A percentile compares a stretch with the other conserved stretches of the same genome.
Conservation (phyloP, 495 filamentous ascomycete species). For the Xylaria venustula region DNA sequence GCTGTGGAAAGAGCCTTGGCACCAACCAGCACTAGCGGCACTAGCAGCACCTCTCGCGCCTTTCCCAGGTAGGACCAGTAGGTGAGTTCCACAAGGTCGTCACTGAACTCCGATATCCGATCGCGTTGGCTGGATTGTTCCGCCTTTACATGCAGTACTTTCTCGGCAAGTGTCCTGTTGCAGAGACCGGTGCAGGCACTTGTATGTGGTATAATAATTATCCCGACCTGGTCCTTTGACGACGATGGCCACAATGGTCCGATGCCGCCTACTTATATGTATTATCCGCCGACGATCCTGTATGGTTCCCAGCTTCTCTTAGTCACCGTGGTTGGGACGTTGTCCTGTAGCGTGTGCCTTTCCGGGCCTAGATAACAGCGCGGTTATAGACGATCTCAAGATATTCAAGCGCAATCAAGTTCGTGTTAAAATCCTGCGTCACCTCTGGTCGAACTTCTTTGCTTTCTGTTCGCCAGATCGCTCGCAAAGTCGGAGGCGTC, state of each 20-base stretch:
- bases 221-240: background rate
- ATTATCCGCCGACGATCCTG: background rate
- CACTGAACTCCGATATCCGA: slow-evolving; percentile 1
- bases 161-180: too few relatives aligned
- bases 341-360: background rate
- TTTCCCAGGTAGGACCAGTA: too few relatives aligned
- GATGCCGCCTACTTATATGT: background rate
- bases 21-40: too few relatives aligned
- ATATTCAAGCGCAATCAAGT: background rate
- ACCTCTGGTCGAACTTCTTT: background rate
- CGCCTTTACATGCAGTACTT: background rate
- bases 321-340: too few relatives aligned
- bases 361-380: background rate
- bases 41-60: too few relatives aligned
- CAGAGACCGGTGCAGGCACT: too few relatives aligned
- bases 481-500: background rate
- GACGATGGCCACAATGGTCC: background rate
- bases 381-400: background rate
- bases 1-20: background rate
- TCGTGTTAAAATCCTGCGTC: background rate
- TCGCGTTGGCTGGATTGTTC: background rate
- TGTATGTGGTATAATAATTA: too few relatives aligned
- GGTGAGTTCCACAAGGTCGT: background rate
- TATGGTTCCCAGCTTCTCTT: too few relatives aligned
- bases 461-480: background rate